Base-by-base conservation (phyloP, 441 rosid species). In the Caryocar brasiliense region DNA sequence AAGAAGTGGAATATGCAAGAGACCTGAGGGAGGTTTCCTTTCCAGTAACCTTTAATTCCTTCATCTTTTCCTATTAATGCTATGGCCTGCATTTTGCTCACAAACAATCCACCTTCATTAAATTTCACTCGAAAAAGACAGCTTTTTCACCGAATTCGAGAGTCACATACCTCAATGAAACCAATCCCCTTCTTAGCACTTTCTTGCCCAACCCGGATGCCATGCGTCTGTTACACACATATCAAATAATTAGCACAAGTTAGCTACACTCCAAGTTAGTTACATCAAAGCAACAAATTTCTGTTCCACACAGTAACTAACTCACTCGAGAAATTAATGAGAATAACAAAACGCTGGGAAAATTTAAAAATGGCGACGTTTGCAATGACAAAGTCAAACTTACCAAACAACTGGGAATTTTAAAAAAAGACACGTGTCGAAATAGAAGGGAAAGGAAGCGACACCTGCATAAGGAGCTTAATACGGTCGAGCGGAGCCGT, bases 21-120 rank as follows among this genome's bases (percentile, higher is more conserved):
- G 34, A 87, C 96, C 96, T 92, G 98, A 39, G 99, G 97, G 38
- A 92, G 73, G 65, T 92, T 88, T 46, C 97, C 99, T 76, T 92
- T 92, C 99, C 99, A 86, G 42, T 83, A 92, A 25, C 99, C 97
- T 72, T 79, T 92, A 23, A 88, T 43, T 24, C 97, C 99, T 70
- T 80, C 97, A 65, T 92, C 86, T 71, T 81, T 85, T 44, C 87
- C 92, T 43, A 88, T 80, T 57, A 79, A 56, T 23, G 71, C 40
- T 45, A 83, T 64, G 7, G 99, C 97, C 99, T 92, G 70, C 57
- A 66, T 27, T 57, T 37, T 46, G 46, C n/a, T 36, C 14, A 51
- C 34, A 66, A 51, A 40, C 27, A 36, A 32, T 17, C 18, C 56
- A 52, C 11, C 32, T 26, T 39, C 42, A 46, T 36, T 33, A 26